Conservation (phyloP, 2,329 filamentous ascomycete species). For the Colletotrichum costaricense region DNA sequence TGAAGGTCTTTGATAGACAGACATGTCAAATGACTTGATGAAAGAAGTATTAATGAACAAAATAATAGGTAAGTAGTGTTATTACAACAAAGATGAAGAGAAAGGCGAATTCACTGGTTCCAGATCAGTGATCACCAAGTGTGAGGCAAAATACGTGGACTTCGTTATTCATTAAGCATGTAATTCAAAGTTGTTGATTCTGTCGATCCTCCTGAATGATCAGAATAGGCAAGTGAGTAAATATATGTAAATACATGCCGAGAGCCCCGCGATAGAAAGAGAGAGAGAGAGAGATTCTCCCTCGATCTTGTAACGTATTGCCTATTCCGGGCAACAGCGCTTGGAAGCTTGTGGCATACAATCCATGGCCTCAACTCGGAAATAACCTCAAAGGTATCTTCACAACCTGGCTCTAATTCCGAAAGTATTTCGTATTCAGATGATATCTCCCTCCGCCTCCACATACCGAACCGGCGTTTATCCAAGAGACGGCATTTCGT, state of each 20-base stretch:
- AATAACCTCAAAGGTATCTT: neutral
- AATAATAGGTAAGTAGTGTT: neutral
- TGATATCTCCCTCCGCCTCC: neutral
- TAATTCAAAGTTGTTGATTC: neutral
- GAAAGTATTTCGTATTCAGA: conserved; percentile 1
- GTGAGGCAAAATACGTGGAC: neutral
- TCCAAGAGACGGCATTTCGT: too few relatives aligned
- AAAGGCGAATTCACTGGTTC: neutral
- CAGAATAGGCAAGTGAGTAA: neutral
- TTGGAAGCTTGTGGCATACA: neutral
- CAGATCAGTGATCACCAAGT: neutral
- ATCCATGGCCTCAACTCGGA: neutral
- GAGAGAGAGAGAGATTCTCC: neutral
- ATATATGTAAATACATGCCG: neutral
- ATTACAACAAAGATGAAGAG: neutral
- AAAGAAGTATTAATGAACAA: neutral
- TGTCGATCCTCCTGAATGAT: neutral
- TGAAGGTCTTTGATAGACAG: neutral
- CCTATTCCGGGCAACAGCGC: neutral
- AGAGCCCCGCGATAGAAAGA: too few relatives aligned
- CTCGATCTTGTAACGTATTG: neutral
- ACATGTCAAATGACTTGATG: neutral
- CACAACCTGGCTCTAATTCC: conserved; percentile 1
- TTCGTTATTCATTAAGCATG: conserved; percentile 2
- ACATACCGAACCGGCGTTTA: too few relatives aligned